Evolutionary conservation across 805 yeast genomes (phyloP).

Genomic region (Spencermartinsiella europaea): DNA sequence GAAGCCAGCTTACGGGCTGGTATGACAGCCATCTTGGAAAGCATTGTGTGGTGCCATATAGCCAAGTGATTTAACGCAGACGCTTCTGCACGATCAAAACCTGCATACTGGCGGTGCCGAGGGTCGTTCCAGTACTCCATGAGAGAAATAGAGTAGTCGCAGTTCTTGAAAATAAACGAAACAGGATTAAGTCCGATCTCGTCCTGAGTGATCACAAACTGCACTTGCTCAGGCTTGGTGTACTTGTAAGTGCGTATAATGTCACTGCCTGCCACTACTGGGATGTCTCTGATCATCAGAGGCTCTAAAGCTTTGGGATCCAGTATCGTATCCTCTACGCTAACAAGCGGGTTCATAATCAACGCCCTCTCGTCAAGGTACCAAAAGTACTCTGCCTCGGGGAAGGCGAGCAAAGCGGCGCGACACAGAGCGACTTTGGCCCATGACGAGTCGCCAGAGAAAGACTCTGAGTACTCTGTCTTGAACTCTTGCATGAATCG

Average conservation of each 20-base stretch:
- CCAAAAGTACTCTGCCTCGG: slow-evolving; percentile 88
- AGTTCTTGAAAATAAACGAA: slow-evolving; percentile 68
- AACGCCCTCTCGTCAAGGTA: slow-evolving; percentile 68
- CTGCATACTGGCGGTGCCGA: slow-evolving; percentile 56
- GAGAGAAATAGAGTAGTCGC: slow-evolving; percentile 57
- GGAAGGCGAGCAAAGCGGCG: slow-evolving; percentile 92
- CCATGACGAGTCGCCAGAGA: slow-evolving; percentile 42
- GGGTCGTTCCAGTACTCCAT: slow-evolving; percentile 79
- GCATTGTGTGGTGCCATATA: slow-evolving; percentile 89
- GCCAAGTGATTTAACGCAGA: slow-evolving; percentile 73
- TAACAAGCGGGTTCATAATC: slow-evolving; percentile 64
- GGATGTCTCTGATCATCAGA: slow-evolving; percentile 61
- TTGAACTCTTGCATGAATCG: slow-evolving; percentile 80
- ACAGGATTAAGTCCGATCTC: slow-evolving; percentile 57
- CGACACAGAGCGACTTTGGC: slow-evolving; percentile 57
- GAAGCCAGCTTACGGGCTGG: slow-evolving; percentile 53
- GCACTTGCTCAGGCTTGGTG: slow-evolving; percentile 48
- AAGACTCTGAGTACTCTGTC: slow-evolving; percentile 20
- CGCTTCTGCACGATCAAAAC: slow-evolving; percentile 43
- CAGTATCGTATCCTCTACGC: slow-evolving; percentile 55
- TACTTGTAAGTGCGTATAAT: slow-evolving; percentile 53
- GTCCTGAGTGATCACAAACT: slow-evolving; percentile 66
- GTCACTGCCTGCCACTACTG: slow-evolving; percentile 47
- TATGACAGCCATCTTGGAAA: slow-evolving; percentile 68
- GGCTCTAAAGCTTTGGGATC: slow-evolving; percentile 56